Conservation (phyloP, 495 filamentous ascomycete species). For the Aspergillus biplanus region DNA sequence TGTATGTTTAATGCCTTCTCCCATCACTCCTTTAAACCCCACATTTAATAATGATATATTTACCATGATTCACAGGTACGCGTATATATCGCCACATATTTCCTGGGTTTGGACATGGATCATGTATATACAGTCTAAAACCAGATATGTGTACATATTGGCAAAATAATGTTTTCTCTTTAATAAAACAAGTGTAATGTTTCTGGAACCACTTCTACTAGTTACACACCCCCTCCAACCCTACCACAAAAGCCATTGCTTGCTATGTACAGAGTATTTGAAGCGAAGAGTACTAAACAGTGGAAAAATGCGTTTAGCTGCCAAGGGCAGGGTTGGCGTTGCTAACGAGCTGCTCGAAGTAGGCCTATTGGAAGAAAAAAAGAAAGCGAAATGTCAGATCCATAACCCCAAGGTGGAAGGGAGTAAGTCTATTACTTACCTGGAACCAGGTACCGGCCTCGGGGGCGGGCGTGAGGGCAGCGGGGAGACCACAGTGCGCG, state of each 20-base stretch:
- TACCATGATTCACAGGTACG: no score
- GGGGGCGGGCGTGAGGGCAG: conserved; percentile 66
- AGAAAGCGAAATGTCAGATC: neutral
- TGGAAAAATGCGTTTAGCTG: neutral
- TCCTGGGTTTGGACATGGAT: no score
- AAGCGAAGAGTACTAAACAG: neutral
- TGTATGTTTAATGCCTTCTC: no score
- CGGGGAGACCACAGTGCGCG: conserved; percentile 67
- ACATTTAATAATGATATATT: no score
- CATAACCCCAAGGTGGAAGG: no score
- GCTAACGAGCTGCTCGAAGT: conserved; percentile 70
- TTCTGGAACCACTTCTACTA: neutral
- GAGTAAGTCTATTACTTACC: conserved; percentile 33
- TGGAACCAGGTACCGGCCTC: conserved; percentile 82
- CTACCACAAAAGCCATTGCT: neutral
- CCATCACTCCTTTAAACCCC: no score
- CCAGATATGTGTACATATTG: no score
- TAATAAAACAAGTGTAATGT: neutral
- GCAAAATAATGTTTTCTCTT: neutral
- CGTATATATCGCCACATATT: no score
- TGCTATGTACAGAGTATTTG: conserved; percentile 18
- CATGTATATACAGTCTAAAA: no score
- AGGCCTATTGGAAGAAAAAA: conserved; percentile 35
- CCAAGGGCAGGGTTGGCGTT: conserved; percentile 63
- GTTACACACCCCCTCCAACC: neutral